Conservation (phyloP, 2,329 filamentous ascomycete species). For the Botrytis sinoallii region DNA sequence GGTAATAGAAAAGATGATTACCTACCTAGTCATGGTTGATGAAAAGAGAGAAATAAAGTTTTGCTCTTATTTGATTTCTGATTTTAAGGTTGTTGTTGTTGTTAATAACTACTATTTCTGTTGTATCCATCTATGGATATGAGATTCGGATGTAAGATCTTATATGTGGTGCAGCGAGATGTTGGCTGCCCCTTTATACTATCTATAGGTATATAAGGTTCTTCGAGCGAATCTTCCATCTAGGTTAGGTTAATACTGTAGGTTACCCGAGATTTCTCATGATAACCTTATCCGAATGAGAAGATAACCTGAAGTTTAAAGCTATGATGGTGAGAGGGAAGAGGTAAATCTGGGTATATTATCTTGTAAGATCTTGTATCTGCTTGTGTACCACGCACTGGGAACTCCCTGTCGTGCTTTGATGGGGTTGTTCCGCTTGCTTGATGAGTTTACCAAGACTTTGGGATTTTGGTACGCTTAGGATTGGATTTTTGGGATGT, state of each 20-base stretch:
- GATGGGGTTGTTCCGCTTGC: background rate
- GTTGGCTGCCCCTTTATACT: background rate
- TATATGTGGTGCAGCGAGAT: background rate
- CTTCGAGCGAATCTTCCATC: background rate
- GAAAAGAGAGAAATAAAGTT: background rate
- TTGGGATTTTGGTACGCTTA: background rate
- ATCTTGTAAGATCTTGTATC: background rate
- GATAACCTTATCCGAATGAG: background rate
- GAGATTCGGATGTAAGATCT: background rate
- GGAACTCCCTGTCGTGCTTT: background rate
- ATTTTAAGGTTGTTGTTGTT: background rate
- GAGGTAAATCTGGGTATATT: background rate
- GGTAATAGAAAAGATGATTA: fast-evolving
- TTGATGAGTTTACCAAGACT: background rate
- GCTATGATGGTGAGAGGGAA: background rate
- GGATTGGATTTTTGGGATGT: background rate
- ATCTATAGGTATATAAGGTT: background rate
- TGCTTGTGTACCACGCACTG: background rate
- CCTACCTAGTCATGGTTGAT: background rate
- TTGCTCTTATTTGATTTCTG: background rate
- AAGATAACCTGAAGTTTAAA: background rate
- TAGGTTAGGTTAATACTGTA: background rate
- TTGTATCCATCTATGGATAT: background rate
- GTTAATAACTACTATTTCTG: background rate
- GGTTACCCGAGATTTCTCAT: background rate